Evolutionary conservation across 768 basidiomycete genomes (phyloP), one percentile per base, ranked within the genome.

Genomic region (Calocybe cyanea): DNA sequence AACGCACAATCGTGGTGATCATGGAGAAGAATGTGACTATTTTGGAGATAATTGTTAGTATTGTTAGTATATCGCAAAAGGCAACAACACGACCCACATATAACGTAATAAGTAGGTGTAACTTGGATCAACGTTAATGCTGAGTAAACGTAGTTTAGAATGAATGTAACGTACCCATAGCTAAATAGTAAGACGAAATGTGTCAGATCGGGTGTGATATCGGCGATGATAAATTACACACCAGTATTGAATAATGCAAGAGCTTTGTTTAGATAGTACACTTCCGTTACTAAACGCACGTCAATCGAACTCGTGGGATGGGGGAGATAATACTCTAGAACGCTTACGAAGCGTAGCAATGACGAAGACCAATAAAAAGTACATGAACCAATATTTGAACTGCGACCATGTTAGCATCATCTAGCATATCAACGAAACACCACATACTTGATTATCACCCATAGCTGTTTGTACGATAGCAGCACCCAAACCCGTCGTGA

Each of bases 201-300:
- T 83, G 81, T 83, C 83, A 87, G 85, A 49, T 81, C 80, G 82
- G 58, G 19, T 6, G 8, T 19, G 37, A 43, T 21, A 53, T 14
- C 18, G 44, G 23, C 11, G 25, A 11, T 35, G 34, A 35, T n/a
- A 43, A 36, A 36, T 30, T 14, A 54, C 81, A 51, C 51, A 85
- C 85, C 87, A 44, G 88, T 89, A 67, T 96, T 95, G 75, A 93
- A 98, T 28, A 97, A 70, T 46, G 93, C 96, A 49, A 99, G 81
- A 14, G 96, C 96, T 49, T 93, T 84, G 66, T 96, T 97, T 49
- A 97, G 76, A 68, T 92, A 98, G 66, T 89, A 94, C 57, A 97
- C 89, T 63, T 97, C 95, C 47, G 84, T 83, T 46, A 92, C 85
- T 88, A 36, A 11, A 33, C 38, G 14, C 39, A 17, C 21, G 20